A percentile compares a stretch with the other conserved stretches of the same genome.
phyloP scores from a whole-genome alignment of 2,329 filamentous ascomycete species.

The Colletotrichum endophyticum region DNA sequence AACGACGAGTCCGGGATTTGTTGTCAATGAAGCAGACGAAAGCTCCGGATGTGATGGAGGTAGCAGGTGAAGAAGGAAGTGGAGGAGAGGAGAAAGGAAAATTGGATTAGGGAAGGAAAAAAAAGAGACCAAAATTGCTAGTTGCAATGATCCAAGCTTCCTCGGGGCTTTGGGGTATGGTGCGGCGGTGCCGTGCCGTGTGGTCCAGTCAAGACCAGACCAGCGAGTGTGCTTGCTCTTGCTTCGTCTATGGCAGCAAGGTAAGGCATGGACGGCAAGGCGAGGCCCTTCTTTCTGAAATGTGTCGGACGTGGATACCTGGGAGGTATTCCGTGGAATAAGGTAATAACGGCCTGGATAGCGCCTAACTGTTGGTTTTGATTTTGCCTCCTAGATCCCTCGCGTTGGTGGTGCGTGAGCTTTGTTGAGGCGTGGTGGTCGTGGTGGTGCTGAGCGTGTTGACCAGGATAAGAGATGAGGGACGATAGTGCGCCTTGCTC shows the following conservation, averaged over 20 bases:
- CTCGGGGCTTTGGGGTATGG: conserved; percentile 13
- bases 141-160: conserved; percentile 18
- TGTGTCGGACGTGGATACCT: neutral
- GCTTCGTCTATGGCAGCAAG: neutral
- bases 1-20: neutral
- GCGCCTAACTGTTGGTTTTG: neutral
- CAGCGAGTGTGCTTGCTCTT: neutral
- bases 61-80: neutral
- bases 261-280: neutral
- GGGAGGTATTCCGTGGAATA: neutral
- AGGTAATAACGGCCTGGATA: neutral
- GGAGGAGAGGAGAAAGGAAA: neutral
- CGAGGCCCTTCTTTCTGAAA: neutral
- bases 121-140: conserved; percentile 7
- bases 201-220: neutral
- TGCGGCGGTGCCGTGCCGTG: neutral
- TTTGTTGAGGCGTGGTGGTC: neutral
- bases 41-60: neutral
- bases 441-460: neutral
- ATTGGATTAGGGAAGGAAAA: neutral
- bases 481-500: neutral
- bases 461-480: neutral
- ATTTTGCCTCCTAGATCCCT: neutral
- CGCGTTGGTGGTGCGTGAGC: neutral
- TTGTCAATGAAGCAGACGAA: neutral